Evolutionary conservation across 2,329 filamentous ascomycete genomes (phyloP), one percentile per base, ranked within the genome.

Genomic region (Chaetoscypha palmicola): DNA sequence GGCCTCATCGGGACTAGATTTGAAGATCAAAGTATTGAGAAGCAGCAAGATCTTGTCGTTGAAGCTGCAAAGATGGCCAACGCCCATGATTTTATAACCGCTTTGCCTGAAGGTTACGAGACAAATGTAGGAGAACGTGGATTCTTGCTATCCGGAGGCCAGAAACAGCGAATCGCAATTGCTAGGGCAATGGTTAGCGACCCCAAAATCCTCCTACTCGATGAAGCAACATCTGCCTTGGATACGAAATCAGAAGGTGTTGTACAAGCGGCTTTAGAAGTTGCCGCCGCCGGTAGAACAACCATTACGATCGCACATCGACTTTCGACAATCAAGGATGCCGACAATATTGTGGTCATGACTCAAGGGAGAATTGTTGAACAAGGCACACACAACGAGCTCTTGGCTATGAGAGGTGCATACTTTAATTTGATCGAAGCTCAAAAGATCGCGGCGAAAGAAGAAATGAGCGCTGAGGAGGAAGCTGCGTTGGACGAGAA

Each of bases 321-420:
- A 54, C 73, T 98, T 7, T 95, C 89, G 1, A 98, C 92, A 4
- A 95, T 98, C 68, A 89, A 81, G 64, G 82, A 89, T 51, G 91
- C 91, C 0, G 85, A 97, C 64, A 96, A 95, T 58, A 98, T 98
- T 54, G 86, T 97, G 10, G 91, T 96, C 51, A 91, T 98, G 82
- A 76, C 81, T 3, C 68, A 81, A 48, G 92, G 92, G 10, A 69
- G 73, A n/a, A 94, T 98, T 47, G 74, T 94, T 10, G 92, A 98
- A 65, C 89, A 96, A 64, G 92, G 92, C 40, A 90, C 79, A 0
- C 92, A 97, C 62, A 78, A 91, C 46, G 74, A 84, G 11, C 73
- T 98, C 9, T 69, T 97, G 2, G 77, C 81, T 53, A 72, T 66
- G 47, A 68, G 77, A 51, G 81, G 78, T 16, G 83, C 89, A 7